Percentiles rank a stretch among this genome's conserved stretches.
Evolutionary conservation across 345 rosid species (phyloP).

Genomic region (Schrenkiella parvula): DNA sequence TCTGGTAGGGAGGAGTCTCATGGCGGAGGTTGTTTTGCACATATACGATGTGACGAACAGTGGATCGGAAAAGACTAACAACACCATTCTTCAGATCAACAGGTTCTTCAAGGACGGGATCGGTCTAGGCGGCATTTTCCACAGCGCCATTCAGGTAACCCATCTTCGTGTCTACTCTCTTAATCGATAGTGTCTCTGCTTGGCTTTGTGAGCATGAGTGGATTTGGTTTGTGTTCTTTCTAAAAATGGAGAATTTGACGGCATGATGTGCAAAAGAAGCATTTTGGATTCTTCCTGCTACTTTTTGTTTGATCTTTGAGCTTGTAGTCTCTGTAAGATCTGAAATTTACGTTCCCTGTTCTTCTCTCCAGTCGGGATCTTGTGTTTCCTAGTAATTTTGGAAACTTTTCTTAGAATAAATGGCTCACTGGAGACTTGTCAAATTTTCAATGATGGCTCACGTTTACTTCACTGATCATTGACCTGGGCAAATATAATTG

Average conservation of each 20-base stretch:
- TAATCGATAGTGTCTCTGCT: not conserved
- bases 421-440: not conserved
- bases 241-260: not conserved
- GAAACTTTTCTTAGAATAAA: not conserved
- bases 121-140: conserved; percentile 86
- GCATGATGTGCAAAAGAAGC: not conserved
- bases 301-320: not conserved
- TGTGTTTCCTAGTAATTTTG: not conserved
- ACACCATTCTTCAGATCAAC: conserved; percentile 83
- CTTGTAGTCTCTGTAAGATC: not conserved
- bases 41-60: conserved; percentile 93
- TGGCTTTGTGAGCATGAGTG: not conserved
- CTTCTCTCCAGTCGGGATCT: not conserved
- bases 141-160: conserved; percentile 93
- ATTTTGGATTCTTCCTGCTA: not conserved
- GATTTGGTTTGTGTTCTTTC: not conserved
- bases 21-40: conserved; percentile 81
- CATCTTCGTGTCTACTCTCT: not conserved
- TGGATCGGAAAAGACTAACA: conserved; percentile 95
- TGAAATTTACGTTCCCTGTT: not conserved
- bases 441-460: not conserved
- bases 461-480: not conserved
- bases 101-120: conserved; percentile 92
- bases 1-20: conserved; percentile 15
- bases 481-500: not conserved